These are phyloP conservation scores for Lichtheimia corymbifera DNA, from an alignment of 371 early-diverging fungal species.

Conservation along the genomic window DNA sequence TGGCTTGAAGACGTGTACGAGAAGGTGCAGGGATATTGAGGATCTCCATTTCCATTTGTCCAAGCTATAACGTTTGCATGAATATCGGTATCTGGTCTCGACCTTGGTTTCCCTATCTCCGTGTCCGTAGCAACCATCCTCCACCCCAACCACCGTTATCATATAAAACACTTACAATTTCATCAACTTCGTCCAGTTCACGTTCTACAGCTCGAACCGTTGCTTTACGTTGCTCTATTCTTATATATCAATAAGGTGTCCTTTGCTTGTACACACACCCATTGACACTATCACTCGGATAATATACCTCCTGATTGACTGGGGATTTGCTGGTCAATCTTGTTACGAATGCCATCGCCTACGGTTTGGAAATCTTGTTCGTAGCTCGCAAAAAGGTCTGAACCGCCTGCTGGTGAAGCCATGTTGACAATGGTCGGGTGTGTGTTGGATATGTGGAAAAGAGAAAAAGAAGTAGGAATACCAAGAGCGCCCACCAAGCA, in stretches of 20 bases:
- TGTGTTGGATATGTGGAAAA: too few relatives aligned
- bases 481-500: too few relatives aligned
- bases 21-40: slow-evolving; percentile 70
- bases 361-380: slow-evolving; percentile 82
- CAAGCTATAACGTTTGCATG: slow-evolving; percentile 55
- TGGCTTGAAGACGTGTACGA: slow-evolving; percentile 71
- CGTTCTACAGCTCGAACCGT: slow-evolving; percentile 75
- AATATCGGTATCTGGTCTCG: not conserved
- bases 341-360: slow-evolving; percentile 57
- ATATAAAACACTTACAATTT: slow-evolving; percentile 65
- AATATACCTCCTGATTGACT: slow-evolving; percentile 59
- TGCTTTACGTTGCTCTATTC: slow-evolving; percentile 71
- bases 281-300: not conserved
- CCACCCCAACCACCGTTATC: not conserved
- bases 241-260: slow-evolving; percentile 4
- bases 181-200: slow-evolving; percentile 90
- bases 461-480: too few relatives aligned
- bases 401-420: slow-evolving; percentile 51
- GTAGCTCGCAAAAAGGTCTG: slow-evolving; percentile 85
- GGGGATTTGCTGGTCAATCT: slow-evolving; percentile 64
- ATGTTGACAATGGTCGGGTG: slow-evolving; percentile 9
- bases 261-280: too few relatives aligned
- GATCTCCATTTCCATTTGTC: slow-evolving; percentile 93
- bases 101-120: not conserved
- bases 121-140: not conserved